These are phyloP conservation scores for Thelephora ganbajun DNA, from an alignment of 768 basidiomycete species.

Conservation along the genomic window DNA sequence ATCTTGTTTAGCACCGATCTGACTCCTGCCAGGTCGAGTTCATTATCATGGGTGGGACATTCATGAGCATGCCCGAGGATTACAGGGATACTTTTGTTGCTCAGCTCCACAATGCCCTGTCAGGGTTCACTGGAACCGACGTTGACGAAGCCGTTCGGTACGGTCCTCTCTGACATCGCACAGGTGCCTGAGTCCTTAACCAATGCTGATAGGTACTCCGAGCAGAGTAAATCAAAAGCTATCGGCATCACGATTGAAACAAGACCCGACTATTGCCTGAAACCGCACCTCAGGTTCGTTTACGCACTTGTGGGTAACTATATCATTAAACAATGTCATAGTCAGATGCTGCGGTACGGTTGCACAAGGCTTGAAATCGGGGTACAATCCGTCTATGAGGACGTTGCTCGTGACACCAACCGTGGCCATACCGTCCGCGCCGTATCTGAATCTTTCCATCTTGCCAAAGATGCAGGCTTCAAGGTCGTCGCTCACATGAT, in stretches of 20 bases:
- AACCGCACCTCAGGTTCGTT: slow-evolving; percentile 78
- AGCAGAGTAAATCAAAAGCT: slow-evolving; percentile 94
- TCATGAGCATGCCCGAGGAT: slow-evolving; percentile 99
- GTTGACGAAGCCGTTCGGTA: slow-evolving; percentile 92
- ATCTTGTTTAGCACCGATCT: neutral
- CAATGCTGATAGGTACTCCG: slow-evolving; percentile 54
- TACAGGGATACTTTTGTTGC: slow-evolving; percentile 90
- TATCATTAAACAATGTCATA: slow-evolving; percentile 15
- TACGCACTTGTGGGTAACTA: slow-evolving; percentile 3
- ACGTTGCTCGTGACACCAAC: slow-evolving; percentile 97
- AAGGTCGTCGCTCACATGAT: slow-evolving; percentile 99
- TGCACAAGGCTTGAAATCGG: slow-evolving; percentile 98
- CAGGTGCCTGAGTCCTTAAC: neutral
- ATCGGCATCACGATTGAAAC: slow-evolving; percentile 99
- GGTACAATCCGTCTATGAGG: slow-evolving; percentile 98
- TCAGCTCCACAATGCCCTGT: slow-evolving; percentile 92
- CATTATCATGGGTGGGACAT: slow-evolving; percentile 98
- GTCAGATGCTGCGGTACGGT: slow-evolving; percentile 98
- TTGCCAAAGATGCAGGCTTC: slow-evolving; percentile 98
- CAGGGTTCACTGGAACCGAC: slow-evolving; percentile 85
- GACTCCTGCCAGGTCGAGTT: slow-evolving; percentile 55
- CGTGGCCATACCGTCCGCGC: slow-evolving; percentile 97
- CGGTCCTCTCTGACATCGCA: slow-evolving; percentile 6
- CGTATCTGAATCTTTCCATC: slow-evolving; percentile 92
- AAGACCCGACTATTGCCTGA: slow-evolving; percentile 92